phyloP scores from a whole-genome alignment of 306 rosid genomes.

The Castanea crenata region DNA sequence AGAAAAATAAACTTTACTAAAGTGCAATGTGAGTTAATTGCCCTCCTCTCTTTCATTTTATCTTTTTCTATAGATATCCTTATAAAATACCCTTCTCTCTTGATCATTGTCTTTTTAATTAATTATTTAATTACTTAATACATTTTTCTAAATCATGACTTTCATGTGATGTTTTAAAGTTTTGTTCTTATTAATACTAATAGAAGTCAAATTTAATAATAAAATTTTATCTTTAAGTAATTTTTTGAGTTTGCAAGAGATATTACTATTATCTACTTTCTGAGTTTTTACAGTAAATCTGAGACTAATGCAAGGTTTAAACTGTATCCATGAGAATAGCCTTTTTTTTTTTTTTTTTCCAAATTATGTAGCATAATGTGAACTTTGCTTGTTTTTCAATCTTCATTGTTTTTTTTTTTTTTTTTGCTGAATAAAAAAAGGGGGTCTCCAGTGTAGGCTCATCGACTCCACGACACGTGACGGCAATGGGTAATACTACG shows the following conservation, averaged over 20 bases:
- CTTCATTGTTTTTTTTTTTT: not conserved
- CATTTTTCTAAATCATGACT: no score
- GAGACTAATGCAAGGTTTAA: not conserved
- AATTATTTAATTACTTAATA: no score
- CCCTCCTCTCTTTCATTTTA: not conserved
- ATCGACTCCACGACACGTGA: no score
- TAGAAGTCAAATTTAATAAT: no score
- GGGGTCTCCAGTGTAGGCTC: no score
- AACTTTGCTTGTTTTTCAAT: not conserved
- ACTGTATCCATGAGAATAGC: not conserved
- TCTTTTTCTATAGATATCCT: not conserved
- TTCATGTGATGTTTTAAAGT: no score
- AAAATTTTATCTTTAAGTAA: not conserved
- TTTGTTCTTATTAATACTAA: no score
- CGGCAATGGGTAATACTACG: no score
- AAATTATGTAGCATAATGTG: not conserved
- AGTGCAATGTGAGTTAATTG: not conserved
- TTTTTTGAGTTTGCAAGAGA: not conserved
- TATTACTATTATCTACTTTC: not conserved
- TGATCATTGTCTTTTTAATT: not conserved
- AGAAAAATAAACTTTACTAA: slow-evolving; percentile 26
- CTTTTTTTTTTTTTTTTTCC: not conserved
- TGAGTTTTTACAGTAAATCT: not conserved
- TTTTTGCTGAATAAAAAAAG: no score
- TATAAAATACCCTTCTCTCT: not conserved